A percentile compares a stretch with the other conserved stretches of the same genome.
These are phyloP conservation scores for Chenopodium berlandieri DNA, from an alignment of 148 eudicot species.

Conservation along the genomic window DNA sequence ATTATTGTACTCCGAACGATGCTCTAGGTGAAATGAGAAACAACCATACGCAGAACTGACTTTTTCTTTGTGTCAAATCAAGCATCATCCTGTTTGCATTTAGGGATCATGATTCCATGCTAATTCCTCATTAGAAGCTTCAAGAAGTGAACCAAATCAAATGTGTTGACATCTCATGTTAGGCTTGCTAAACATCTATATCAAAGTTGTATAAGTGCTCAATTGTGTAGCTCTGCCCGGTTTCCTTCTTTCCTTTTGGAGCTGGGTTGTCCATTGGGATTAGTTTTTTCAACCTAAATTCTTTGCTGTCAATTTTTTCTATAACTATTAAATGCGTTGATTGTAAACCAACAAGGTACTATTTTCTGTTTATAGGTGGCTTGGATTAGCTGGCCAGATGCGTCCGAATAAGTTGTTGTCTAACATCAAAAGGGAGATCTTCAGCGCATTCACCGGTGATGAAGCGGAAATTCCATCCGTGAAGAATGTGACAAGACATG, in stretches of 20 bases:
- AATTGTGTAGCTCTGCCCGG: not conserved
- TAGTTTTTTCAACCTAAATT: not conserved
- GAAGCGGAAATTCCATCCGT: slow-evolving; percentile 45
- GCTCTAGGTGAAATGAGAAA: slow-evolving; percentile 3
- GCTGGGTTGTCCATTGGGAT: not conserved
- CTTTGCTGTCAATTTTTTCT: not conserved
- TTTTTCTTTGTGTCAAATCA: not conserved
- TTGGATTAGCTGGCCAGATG: slow-evolving; percentile 65
- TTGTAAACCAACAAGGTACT: not conserved
- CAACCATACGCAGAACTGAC: not conserved
- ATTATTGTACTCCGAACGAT: not conserved
- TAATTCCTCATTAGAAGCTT: not conserved
- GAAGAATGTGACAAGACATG: slow-evolving; percentile 47
- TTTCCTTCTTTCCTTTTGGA: not conserved
- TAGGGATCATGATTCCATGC: not conserved
- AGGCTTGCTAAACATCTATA: not conserved
- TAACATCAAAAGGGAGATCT: slow-evolving; percentile 51
- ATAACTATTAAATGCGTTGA: not conserved
- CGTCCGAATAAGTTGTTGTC: slow-evolving; percentile 80
- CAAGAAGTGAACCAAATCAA: not conserved
- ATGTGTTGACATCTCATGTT: not conserved
- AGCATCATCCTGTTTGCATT: not conserved
- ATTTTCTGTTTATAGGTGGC: slow-evolving; percentile 54
- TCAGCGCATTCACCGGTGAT: slow-evolving; percentile 34
- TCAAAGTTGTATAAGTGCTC: not conserved